Base-by-base conservation (phyloP, 768 basidiomycete genomes). In the Termitomyces heimii region DNA sequence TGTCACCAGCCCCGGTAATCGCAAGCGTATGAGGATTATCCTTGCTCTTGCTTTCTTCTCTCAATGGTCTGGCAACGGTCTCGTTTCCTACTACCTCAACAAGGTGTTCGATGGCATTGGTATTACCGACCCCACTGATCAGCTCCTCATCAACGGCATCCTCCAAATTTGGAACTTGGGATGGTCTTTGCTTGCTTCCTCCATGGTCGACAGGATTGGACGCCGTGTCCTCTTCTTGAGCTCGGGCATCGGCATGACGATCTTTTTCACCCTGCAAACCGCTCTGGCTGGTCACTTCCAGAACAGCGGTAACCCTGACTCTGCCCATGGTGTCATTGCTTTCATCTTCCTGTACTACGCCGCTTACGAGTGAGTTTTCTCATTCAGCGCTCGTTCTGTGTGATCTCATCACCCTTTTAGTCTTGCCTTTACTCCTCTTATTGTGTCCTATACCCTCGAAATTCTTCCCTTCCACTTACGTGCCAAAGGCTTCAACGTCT, bases 291-390 rank as follows among this genome's bases (percentile, higher is more conserved):
- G 85, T 3, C 68, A 76, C 54, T 89, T 79, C 67, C 74, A 76
- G 12, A 70, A 82, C 42, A 71, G 73, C 22, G 66, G 71, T 2
- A 66, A 67, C 42, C 20, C 65, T 14, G 66, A 67, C 4, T 83
- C 87, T 8, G 85, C 82, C 6, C 83, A 90, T 63, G 79, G 87
- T 22, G 82, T 91, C 70, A 86, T 94, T 57, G 89, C 82, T 3
- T 88, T 91, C 75, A 89, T 92, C 71, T 92, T 92, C 81, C 68
- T 92, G 56, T 92, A 83, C 75, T 90, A 89, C 67, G 84, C 84
- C 9, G 75, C 81, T 51, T 93, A 92, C 67, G 89, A 92, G 81
- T 83, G 65, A 62, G 82, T 73, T 16, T 31, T n/a, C 14, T 52
- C 43, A 26, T n/a, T 20, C 12, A 26, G 24, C 40, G 43, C 28